Base-by-base conservation (phyloP, 1,284 basidiomycete species). In the Leccinum ambiguum region DNA sequence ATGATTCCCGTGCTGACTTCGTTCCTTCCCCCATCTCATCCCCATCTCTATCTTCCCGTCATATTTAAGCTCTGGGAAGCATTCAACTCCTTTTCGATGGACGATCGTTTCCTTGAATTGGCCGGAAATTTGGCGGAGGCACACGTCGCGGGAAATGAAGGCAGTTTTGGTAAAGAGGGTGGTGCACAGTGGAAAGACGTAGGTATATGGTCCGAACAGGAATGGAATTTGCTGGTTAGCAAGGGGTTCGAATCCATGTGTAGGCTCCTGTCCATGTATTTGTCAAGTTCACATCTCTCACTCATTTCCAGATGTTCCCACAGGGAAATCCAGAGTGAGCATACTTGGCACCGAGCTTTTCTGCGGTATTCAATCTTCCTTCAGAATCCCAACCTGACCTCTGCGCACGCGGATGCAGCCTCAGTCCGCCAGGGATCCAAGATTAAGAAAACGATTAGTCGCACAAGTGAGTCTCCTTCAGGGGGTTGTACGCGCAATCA, bases 191-290 rank as follows among this genome's bases (percentile, higher is more conserved):
- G 90, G 85, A 89, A 87, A 73, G 91, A 94, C 68, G 84, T 96
- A 21, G 94, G 93, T 23, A 93, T 99, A 66, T 97, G 96, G 84
- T 92, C 87, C 7, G 86, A 94, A 65, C 80, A 86, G 48, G 90
- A 99, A 76, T 99, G 94, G 87, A 87, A 89, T 65, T 82, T 92
- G 48, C 80, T 99, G 65, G 88, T 96, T 75, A 89, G 91, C 33
- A 97, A 97, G 76, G 92, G 92, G 36, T 80, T 99, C 41, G 85
- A 89, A 53, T 91, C 93, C 9, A 92, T 98, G 84, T 94, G 89
- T 96, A 78, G 69, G 92, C 48, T 60, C 41, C 43, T 43, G 56
- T 54, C 36, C 53, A 23, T 36, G 33, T 56, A 59, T 62, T 30
- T 57, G 48, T 64, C 59, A 33, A 39, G 18, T 53, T n/a, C 4